These are phyloP conservation scores for Phyllosticta citribraziliensis DNA, from an alignment of 2,329 filamentous ascomycete genomes.

Conservation along the genomic window DNA sequence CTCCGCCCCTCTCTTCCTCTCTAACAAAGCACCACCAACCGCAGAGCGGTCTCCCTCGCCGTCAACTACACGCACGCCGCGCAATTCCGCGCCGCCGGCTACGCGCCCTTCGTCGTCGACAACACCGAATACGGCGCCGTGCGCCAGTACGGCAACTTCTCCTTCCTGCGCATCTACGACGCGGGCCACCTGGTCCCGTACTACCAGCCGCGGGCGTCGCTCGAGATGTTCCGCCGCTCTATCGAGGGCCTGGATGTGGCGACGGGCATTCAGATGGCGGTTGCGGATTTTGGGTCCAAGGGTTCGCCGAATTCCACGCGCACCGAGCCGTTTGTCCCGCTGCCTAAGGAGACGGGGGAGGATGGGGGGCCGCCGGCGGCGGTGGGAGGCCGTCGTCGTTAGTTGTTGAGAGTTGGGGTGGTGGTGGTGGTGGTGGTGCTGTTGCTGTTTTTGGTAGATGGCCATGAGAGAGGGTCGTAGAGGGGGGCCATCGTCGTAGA, in stretches of 20 bases:
- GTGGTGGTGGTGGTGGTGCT: no score
- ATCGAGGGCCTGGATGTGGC: neutral
- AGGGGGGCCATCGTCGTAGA: no score
- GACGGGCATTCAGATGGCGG: neutral
- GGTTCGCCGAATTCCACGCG: conserved; percentile 2
- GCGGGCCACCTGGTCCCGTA: conserved; percentile 42
- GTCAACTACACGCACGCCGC: conserved; percentile 12
- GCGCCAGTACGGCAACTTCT: conserved; percentile 62
- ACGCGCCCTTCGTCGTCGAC: conserved; percentile 62
- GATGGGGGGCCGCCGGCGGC: neutral
- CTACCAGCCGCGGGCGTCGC: conserved; percentile 6
- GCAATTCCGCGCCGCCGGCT: conserved; percentile 56
- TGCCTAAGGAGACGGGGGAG: conserved; percentile 5
- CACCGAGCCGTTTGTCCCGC: conserved; percentile 6
- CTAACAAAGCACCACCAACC: neutral
- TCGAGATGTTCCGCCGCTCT: conserved; percentile 3
- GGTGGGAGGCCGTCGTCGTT: no score
- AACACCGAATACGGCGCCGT: conserved; percentile 54
- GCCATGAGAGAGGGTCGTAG: no score
- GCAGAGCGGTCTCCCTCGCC: conserved; percentile 36
- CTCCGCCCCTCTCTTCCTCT: neutral
- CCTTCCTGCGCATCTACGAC: conserved; percentile 42
- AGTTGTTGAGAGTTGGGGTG: no score
- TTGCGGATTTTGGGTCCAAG: neutral
- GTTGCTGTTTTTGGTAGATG: no score